Evolutionary conservation across 352 stramenopile species (phyloP).

Genomic region (Phytophthora meadii): DNA sequence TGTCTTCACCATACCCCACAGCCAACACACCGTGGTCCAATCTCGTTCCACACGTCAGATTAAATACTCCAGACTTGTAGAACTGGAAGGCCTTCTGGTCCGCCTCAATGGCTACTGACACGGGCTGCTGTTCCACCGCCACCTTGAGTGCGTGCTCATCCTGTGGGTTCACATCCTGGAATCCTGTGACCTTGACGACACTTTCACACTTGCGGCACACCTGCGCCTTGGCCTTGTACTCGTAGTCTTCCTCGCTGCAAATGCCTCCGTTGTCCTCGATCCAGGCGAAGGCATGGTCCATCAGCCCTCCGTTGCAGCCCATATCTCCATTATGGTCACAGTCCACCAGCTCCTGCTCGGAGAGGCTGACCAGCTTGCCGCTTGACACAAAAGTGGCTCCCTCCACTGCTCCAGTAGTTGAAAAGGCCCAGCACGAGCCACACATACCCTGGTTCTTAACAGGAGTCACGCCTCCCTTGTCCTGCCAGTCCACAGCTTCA

Average conservation of each 20-base stretch:
- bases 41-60: slow-evolving; percentile 54
- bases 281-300: slow-evolving; percentile 98
- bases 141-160: slow-evolving; percentile 87
- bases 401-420: slow-evolving; percentile 97
- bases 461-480: slow-evolving; percentile 92
- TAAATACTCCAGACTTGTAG: slow-evolving; percentile 79
- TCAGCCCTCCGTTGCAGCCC: slow-evolving; percentile 97
- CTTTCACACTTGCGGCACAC: slow-evolving; percentile 85
- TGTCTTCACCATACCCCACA: slow-evolving; percentile 91
- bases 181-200: slow-evolving; percentile 87
- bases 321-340: slow-evolving; percentile 96
- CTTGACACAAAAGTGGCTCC: slow-evolving; percentile 95
- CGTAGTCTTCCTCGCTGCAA: slow-evolving; percentile 96
- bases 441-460: slow-evolving; percentile 96
- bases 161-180: slow-evolving; percentile 73
- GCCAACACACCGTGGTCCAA: slow-evolving; percentile 96
- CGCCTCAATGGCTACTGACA: slow-evolving; percentile 91
- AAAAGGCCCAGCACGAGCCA: slow-evolving; percentile 97
- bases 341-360: slow-evolving; percentile 98
- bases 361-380: slow-evolving; percentile 92
- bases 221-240: slow-evolving; percentile 89
- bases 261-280: slow-evolving; percentile 92
- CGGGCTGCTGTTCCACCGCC: slow-evolving; percentile 80
- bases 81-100: slow-evolving; percentile 84
- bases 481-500: slow-evolving; percentile 94